phyloP scores from a whole-genome alignment of 208 protist genomes.

The Acanthamoeba healyi region DNA sequence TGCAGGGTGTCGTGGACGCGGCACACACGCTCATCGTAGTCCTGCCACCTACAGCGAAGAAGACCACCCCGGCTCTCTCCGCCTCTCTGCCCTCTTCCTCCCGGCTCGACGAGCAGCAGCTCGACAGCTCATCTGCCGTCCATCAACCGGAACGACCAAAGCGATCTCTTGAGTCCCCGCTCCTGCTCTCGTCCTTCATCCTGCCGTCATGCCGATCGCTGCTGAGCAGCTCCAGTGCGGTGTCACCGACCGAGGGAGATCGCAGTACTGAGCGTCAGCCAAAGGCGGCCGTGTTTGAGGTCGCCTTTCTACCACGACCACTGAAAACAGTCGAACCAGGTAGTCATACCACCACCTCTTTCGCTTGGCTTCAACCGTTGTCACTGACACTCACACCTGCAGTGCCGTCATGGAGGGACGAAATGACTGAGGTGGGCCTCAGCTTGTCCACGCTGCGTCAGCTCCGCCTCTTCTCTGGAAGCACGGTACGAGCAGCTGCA shows the following conservation, averaged over 20 bases:
- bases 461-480: slow-evolving; percentile 64
- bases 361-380: neutral
- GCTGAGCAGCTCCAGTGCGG: neutral
- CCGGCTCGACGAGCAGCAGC: neutral
- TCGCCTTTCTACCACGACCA: neutral
- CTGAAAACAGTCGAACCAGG: neutral
- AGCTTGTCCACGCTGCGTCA: slow-evolving; percentile 28
- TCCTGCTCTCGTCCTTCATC: slow-evolving; percentile 52
- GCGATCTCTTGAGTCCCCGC: neutral
- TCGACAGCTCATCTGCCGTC: neutral
- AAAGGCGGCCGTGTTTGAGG: neutral
- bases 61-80: neutral
- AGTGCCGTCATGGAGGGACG: slow-evolving; percentile 48
- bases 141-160: neutral
- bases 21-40: slow-evolving; percentile 17
- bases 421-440: slow-evolving; percentile 41
- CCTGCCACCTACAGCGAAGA: slow-evolving; percentile 13
- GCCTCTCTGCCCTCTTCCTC: neutral
- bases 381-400: neutral
- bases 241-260: neutral
- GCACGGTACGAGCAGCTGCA: neutral
- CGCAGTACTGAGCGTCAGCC: neutral
- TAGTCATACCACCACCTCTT: no score
- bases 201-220: neutral
- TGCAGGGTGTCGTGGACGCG: slow-evolving; percentile 29